Evolutionary conservation across 2,329 filamentous ascomycete species (phyloP), one percentile per base, ranked within the genome.

Genomic region (Apiospora hydei): DNA sequence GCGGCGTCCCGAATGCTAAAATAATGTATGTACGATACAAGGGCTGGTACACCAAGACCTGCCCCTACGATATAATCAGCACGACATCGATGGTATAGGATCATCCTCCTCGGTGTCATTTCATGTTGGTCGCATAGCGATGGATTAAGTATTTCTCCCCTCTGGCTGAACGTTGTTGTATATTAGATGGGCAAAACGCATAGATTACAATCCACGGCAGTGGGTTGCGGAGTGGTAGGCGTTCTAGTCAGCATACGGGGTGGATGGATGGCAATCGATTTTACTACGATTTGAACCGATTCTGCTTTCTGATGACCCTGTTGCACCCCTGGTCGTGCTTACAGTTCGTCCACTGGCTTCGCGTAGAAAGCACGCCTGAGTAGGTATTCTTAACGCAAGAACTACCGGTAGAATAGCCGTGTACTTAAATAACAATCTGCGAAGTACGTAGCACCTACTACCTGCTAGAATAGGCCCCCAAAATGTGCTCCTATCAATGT

Each of bases 131-230:
- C 72, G 81, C 79, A 82, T 85, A 82, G 82, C 81, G 82, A 84
- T 82, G 82, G 83, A 85, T 82, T 47, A 64, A 41, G n/a, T 49
- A 49, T 82, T 86, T 88, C 85, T 86, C 86, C 87, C 84, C 85
- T 86, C 86, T 82, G 80, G 78, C 83, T 84, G 81, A 83, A 81
- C 79, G 81, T 75, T 73, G 82, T 78, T 88, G 85, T 87, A 88
- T 83, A 86, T 82, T 87, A 87, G 81, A 82, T 79, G 78, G 81
- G 81, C 77, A 81, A 82, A 82, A 83, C 82, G 82, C 84, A 84
- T 85, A 85, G 84, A 85, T 83, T 80, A 81, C 77, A 77, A 75
- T 76, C 74, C 74, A 71, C 73, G 73, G 78, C 72, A 74, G 75
- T 74, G 77, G 78, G 76, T 77, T 26, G 70, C 70, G 72, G 71